A percentile compares a stretch with the other conserved stretches of the same genome.
Evolutionary conservation across 176 grass and related monocot genomes (phyloP).

Genomic region (Pontederia paniculata): DNA sequence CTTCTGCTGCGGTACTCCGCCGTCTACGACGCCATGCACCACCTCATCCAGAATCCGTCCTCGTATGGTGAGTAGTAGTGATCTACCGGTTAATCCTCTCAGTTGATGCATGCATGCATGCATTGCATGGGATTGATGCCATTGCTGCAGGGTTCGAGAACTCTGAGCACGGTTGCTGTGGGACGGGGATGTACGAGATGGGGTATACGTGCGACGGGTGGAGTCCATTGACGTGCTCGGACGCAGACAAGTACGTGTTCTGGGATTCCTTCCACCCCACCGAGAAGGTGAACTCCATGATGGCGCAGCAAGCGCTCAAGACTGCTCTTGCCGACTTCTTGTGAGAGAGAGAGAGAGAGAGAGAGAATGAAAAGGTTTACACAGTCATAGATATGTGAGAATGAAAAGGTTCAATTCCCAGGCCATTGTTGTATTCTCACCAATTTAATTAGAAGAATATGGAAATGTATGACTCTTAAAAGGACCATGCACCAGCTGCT

Average conservation of each 20-base stretch:
- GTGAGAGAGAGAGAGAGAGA: no score
- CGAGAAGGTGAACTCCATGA: background rate
- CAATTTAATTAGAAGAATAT: no score
- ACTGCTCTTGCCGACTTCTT: no score
- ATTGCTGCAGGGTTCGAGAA: constrained; percentile 8
- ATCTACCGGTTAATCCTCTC: no score
- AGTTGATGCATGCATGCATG: background rate
- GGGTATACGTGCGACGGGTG: background rate
- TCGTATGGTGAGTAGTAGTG: constrained; percentile 26
- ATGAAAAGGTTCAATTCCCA: no score
- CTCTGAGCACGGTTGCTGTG: background rate
- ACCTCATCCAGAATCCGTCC: constrained; percentile 21
- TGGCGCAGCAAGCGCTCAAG: no score
- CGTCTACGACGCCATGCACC: constrained; percentile 30
- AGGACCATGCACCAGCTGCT: no score
- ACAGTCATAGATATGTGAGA: no score
- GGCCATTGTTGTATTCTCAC: no score
- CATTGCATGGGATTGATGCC: no score
- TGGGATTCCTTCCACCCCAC: constrained; percentile 10
- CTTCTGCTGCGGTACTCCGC: constrained; percentile 31
- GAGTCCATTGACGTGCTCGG: background rate
- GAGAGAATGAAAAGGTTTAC: no score
- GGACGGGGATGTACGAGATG: constrained; percentile 2
- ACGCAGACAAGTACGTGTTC: constrained; percentile 3
- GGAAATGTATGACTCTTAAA: no score